These are phyloP conservation scores for Papiliotrema nemorosa DNA, from an alignment of 1,284 basidiomycete genomes.

Conservation along the genomic window DNA sequence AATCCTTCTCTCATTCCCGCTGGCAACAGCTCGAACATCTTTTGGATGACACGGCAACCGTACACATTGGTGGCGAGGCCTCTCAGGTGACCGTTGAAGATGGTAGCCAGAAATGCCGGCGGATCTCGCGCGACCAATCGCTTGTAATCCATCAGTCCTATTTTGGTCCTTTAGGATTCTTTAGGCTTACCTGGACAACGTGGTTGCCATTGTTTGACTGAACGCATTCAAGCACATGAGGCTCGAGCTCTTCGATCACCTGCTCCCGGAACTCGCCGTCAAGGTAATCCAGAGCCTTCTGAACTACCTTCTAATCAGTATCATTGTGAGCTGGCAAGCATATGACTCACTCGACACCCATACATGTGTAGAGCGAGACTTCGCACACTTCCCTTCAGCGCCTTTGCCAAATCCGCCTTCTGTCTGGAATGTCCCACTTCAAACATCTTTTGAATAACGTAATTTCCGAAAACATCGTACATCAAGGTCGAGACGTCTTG, in stretches of 20 bases:
- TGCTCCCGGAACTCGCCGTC: conserved; percentile 69
- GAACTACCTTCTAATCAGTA: conserved; percentile 30
- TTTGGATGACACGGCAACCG: conserved; percentile 91
- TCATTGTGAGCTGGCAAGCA: not conserved
- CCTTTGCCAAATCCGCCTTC: conserved; percentile 64
- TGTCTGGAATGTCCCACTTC: conserved; percentile 80
- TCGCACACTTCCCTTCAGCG: conserved; percentile 77
- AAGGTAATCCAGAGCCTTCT: conserved; percentile 79
- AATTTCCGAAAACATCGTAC: conserved; percentile 96
- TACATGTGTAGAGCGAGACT: conserved; percentile 87
- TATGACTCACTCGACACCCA: conserved; percentile 62
- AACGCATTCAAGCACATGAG: conserved; percentile 79
- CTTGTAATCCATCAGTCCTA: conserved; percentile 17
- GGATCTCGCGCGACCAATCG: conserved; percentile 71
- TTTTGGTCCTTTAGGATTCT: conserved; percentile 4
- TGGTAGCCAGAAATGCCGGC: conserved; percentile 67
- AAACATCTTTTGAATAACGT: conserved; percentile 91
- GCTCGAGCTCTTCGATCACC: conserved; percentile 76
- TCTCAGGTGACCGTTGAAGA: conserved; percentile 78
- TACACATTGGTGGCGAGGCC: conserved; percentile 86
- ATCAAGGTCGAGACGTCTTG: conserved; percentile 77
- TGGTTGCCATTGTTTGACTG: conserved; percentile 95
- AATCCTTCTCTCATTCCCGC: conserved; percentile 66
- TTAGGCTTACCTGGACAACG: conserved; percentile 56
- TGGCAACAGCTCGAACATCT: conserved; percentile 82